Conservation (phyloP, 1,139 yeast genomes). For the Protomyces gravidus region DNA sequence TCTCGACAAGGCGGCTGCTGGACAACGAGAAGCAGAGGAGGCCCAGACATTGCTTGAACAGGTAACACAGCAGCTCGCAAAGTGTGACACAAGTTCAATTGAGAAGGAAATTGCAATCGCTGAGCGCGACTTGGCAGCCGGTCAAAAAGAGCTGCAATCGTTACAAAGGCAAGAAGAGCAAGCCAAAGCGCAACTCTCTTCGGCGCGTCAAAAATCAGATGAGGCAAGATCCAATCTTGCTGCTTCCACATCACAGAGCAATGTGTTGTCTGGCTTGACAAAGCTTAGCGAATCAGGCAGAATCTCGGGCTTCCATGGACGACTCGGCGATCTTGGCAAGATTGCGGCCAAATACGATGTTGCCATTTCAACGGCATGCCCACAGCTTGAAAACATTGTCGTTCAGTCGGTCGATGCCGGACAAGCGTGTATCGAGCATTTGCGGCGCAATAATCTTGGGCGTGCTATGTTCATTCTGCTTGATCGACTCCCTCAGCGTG, state of each 20-base stretch:
- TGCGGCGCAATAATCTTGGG: conserved; percentile 80
- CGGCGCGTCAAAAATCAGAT: conserved; percentile 57
- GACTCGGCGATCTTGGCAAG: conserved; percentile 84
- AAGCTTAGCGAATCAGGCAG: conserved; percentile 76
- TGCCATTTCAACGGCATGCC: conserved; percentile 93
- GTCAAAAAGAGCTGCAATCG: conserved; percentile 39
- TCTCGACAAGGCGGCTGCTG: conserved; percentile 47
- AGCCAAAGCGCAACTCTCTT: conserved; percentile 54
- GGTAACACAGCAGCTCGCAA: conserved; percentile 51
- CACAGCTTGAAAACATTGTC: conserved; percentile 85
- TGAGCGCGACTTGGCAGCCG: not conserved
- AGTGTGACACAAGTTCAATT: conserved; percentile 48
- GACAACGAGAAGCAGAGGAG: conserved; percentile 44
- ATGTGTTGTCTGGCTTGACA: conserved; percentile 65
- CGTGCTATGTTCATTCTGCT: conserved; percentile 83
- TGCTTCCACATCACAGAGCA: conserved; percentile 61
- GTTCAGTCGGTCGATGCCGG: conserved; percentile 93
- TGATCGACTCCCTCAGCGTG: conserved; percentile 64
- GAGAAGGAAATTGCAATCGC: conserved; percentile 3
- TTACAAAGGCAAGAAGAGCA: conserved; percentile 48
- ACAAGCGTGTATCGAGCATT: conserved; percentile 80
- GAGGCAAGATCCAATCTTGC: conserved; percentile 61
- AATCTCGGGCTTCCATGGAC: conserved; percentile 65
- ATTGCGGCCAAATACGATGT: conserved; percentile 85
- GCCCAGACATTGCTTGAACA: conserved; percentile 49